phyloP scores from a whole-genome alignment of 306 rosid species.

The Ziziphus jujuba region DNA sequence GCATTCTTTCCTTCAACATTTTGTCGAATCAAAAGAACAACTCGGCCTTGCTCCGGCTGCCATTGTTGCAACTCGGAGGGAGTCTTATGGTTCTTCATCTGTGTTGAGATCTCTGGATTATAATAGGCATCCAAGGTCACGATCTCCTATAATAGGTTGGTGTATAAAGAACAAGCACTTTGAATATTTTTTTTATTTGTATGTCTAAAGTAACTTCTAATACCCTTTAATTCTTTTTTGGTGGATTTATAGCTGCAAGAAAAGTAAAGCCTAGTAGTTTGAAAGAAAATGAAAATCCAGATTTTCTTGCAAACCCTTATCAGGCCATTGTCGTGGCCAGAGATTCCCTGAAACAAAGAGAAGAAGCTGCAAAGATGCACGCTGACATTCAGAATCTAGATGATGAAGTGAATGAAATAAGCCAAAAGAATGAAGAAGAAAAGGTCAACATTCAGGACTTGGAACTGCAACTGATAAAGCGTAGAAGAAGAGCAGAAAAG shows the following conservation, averaged over 20 bases:
- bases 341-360: slow-evolving; percentile 85
- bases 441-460: slow-evolving; percentile 69
- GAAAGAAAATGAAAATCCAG: slow-evolving; percentile 82
- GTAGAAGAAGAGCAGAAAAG: slow-evolving; percentile 77
- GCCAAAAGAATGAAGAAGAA: slow-evolving; percentile 79
- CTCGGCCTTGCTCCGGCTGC: slow-evolving; percentile 95
- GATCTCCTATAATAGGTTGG: slow-evolving; percentile 72
- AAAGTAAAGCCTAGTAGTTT: slow-evolving; percentile 40
- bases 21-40: slow-evolving; percentile 60
- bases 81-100: slow-evolving; percentile 55
- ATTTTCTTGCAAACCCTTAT: slow-evolving; percentile 57
- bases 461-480: slow-evolving; percentile 66
- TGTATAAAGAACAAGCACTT: slow-evolving; percentile 14
- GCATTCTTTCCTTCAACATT: slow-evolving; percentile 90
- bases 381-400: slow-evolving; percentile 68
- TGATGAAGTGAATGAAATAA: slow-evolving; percentile 67
- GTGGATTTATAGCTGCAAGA: slow-evolving; percentile 40
- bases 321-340: slow-evolving; percentile 88
- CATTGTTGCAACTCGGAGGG: slow-evolving; percentile 64
- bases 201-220: not conserved
- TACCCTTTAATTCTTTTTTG: not conserved
- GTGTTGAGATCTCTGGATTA: slow-evolving; percentile 70
- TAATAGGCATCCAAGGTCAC: slow-evolving; percentile 58
- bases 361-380: slow-evolving; percentile 66
- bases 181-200: not conserved